phyloP scores from a whole-genome alignment of 805 yeast species.

The Hanseniaspora nectarophila region DNA sequence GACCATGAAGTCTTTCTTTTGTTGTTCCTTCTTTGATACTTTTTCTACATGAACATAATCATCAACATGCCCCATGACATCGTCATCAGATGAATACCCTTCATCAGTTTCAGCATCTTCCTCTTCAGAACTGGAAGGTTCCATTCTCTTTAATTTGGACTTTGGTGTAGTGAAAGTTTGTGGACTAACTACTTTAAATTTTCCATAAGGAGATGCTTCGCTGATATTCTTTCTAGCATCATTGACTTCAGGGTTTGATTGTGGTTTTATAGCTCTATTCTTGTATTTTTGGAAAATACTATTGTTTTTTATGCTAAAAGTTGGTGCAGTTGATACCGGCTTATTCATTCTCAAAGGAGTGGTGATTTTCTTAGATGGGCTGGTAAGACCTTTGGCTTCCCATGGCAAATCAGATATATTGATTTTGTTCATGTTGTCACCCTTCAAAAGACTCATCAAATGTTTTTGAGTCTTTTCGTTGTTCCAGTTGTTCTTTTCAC shows the following conservation, averaged over 20 bases:
- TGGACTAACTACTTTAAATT: too few relatives aligned
- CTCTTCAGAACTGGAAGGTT: constrained; percentile 18
- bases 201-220: neutral
- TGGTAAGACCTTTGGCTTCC: neutral
- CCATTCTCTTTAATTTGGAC: constrained; percentile 7
- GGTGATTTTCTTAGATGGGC: neutral
- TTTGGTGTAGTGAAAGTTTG: neutral
- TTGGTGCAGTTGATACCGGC: neutral
- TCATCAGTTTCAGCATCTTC: constrained; percentile 27
- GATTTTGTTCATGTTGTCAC: constrained; percentile 4
- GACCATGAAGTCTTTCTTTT: constrained; percentile 56
- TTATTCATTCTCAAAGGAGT: neutral
- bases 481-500: constrained; percentile 7
- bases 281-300: constrained; percentile 13
- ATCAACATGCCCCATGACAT: constrained; percentile 17
- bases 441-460: neutral
- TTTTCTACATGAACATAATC: constrained; percentile 21
- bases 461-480: neutral
- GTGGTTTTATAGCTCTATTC: constrained; percentile 8
- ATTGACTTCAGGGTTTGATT: neutral
- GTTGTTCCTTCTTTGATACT: constrained; percentile 26
- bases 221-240: neutral
- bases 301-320: neutral
- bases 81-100: constrained; percentile 36
- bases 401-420: constrained; percentile 4